phyloP scores from a whole-genome alignment of 208 protist species.

The Acanthamoeba triangularis region DNA sequence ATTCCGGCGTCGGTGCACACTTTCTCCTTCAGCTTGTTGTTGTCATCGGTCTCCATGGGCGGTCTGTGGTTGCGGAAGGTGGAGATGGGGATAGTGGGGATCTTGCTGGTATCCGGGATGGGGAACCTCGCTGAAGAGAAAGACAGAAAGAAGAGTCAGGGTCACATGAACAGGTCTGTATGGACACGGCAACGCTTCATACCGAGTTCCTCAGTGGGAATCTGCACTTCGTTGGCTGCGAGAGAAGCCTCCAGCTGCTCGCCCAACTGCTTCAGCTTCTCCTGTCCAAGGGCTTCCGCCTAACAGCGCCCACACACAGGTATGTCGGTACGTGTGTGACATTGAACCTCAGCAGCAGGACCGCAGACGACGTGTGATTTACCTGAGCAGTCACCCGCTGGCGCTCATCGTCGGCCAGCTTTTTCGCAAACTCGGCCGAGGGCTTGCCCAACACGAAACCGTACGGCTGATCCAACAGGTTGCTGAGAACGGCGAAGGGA shows the following conservation, averaged over 20 bases:
- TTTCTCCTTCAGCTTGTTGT: constrained; percentile 14
- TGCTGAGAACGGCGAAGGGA: neutral
- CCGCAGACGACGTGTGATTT: neutral
- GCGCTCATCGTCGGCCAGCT: constrained; percentile 40
- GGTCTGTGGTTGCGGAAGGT: constrained; percentile 65
- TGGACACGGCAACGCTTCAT: too few relatives aligned
- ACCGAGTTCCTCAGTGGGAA: constrained; percentile 50
- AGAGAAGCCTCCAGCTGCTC: constrained; percentile 38
- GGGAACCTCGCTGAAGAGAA: constrained; percentile 48
- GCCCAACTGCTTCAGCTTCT: constrained; percentile 62
- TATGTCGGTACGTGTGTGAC: neutral
- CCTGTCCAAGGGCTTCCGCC: constrained; percentile 64
- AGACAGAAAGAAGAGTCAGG: neutral
- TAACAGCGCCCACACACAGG: neutral
- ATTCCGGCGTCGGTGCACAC: neutral
- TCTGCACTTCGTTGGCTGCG: constrained; percentile 58
- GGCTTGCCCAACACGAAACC: constrained; percentile 53
- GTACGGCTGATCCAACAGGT: constrained; percentile 69
- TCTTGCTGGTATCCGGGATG: constrained; percentile 72
- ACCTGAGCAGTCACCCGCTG: constrained; percentile 65
- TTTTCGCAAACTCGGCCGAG: constrained; percentile 48
- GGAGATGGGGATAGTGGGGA: constrained; percentile 76
- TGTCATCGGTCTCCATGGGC: constrained; percentile 35
- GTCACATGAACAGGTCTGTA: neutral
- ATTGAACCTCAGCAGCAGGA: too few relatives aligned